phyloP scores from a whole-genome alignment of 2,329 filamentous ascomycete genomes.

The Botrytis cinerea region DNA sequence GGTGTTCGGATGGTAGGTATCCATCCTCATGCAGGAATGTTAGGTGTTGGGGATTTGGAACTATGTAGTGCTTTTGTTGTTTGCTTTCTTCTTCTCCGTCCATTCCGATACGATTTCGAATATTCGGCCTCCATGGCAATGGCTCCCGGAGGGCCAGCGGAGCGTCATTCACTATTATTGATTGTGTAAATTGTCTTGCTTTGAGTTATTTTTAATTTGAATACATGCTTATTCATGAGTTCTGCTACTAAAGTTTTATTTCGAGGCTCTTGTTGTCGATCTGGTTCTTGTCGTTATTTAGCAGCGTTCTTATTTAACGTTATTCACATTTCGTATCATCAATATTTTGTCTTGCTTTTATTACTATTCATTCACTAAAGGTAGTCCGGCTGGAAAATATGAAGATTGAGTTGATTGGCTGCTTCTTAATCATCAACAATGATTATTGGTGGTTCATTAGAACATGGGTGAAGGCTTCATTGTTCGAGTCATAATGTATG shows the following conservation, averaged over 20 bases:
- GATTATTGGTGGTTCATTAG: no score
- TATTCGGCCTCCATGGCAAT: constrained; percentile 7
- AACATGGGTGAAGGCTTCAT: no score
- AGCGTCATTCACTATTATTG: not conserved
- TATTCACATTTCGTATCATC: no score
- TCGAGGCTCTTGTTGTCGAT: not conserved
- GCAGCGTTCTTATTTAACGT: not conserved
- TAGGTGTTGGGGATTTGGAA: not conserved
- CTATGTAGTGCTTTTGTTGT: not conserved
- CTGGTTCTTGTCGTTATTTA: not conserved
- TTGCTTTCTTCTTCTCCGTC: no score
- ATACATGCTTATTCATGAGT: not conserved
- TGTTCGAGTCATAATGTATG: no score
- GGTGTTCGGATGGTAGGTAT: not conserved
- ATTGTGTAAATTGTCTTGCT: not conserved
- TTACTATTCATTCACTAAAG: no score
- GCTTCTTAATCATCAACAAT: no score
- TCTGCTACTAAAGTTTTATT: not conserved
- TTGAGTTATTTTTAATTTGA: not conserved
- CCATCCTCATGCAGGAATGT: not conserved
- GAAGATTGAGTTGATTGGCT: no score
- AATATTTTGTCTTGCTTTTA: no score
- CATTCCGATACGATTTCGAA: not conserved
- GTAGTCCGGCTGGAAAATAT: no score
- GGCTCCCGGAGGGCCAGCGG: constrained; percentile 10